Conservation (phyloP, 371 early-diverging fungal species). For the Rhizopus arrhizus region DNA sequence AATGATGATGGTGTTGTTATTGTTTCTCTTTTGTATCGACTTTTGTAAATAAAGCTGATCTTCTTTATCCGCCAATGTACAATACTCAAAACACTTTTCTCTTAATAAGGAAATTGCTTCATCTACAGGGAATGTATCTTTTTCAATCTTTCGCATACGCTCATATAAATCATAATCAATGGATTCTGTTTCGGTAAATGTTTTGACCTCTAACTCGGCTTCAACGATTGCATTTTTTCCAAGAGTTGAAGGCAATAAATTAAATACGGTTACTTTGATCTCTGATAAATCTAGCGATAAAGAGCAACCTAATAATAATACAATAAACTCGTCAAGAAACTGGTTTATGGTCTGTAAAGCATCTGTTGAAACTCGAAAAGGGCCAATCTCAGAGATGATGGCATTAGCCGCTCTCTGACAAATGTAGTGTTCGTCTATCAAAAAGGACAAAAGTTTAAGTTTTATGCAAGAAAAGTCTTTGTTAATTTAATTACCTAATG, state of each 20-base stretch:
- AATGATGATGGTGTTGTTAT: constrained; percentile 35
- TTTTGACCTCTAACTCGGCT: constrained; percentile 70
- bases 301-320: constrained; percentile 52
- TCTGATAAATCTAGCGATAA: constrained; percentile 58
- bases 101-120: constrained; percentile 39
- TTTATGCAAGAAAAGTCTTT: no score
- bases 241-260: constrained; percentile 57
- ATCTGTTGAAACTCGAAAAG: constrained; percentile 65
- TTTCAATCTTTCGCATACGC: constrained; percentile 41
- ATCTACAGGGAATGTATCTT: constrained; percentile 30
- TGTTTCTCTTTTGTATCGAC: constrained; percentile 20
- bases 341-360: constrained; percentile 64
- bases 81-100: constrained; percentile 61
- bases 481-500: constrained; percentile 6
- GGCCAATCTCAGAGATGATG: constrained; percentile 66
- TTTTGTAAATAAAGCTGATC: constrained; percentile 34
- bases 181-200: constrained; percentile 61
- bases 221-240: constrained; percentile 71
- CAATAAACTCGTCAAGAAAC: constrained; percentile 68
- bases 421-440: constrained; percentile 61
- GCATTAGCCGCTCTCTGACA: constrained; percentile 70
- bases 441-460: no score
- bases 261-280: constrained; percentile 58
- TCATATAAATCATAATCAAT: constrained; percentile 54
- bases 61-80: constrained; percentile 58